Evolutionary conservation across 768 basidiomycete species (phyloP).

Genomic region (Phlebiopsis flavidoalba): DNA sequence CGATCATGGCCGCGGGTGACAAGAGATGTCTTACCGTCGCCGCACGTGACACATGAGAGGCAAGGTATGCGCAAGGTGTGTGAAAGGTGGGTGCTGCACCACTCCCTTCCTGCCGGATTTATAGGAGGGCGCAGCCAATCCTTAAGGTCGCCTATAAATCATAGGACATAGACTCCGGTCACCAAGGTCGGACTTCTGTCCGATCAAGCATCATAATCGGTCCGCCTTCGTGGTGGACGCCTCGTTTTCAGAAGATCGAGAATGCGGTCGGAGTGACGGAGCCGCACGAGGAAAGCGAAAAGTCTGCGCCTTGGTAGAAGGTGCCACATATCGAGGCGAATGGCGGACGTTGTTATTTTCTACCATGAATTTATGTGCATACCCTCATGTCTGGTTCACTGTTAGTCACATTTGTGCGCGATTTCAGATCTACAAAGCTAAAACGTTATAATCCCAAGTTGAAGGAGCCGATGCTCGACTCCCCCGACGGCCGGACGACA

Average conservation of each 20-base stretch:
- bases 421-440: slow-evolving; percentile 27
- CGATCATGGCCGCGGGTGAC: slow-evolving; percentile 8
- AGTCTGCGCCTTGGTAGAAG: slow-evolving; percentile 7
- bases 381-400: slow-evolving; percentile 5
- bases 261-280: slow-evolving; percentile 23
- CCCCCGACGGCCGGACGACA: background rate
- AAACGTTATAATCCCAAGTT: slow-evolving; percentile 24
- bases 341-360: slow-evolving; percentile 23
- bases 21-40: slow-evolving; percentile 48
- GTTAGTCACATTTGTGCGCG: slow-evolving; percentile 5
- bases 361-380: too few relatives aligned
- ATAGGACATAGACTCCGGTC: background rate
- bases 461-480: slow-evolving; percentile 1
- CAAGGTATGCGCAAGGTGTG: slow-evolving; percentile 14
- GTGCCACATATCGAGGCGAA: slow-evolving; percentile 9
- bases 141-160: slow-evolving; percentile 12
- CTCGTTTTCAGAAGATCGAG: slow-evolving; percentile 25
- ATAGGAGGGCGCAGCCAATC: slow-evolving; percentile 14
- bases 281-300: slow-evolving; percentile 20
- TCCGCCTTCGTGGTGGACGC: slow-evolving; percentile 17
- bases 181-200: slow-evolving; percentile 1
- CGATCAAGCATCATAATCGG: slow-evolving; percentile 27
- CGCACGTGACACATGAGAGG: slow-evolving; percentile 61
- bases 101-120: slow-evolving; percentile 13
- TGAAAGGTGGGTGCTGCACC: background rate